Base-by-base conservation (phyloP, 495 filamentous ascomycete species). In the Thozetella sp. region DNA sequence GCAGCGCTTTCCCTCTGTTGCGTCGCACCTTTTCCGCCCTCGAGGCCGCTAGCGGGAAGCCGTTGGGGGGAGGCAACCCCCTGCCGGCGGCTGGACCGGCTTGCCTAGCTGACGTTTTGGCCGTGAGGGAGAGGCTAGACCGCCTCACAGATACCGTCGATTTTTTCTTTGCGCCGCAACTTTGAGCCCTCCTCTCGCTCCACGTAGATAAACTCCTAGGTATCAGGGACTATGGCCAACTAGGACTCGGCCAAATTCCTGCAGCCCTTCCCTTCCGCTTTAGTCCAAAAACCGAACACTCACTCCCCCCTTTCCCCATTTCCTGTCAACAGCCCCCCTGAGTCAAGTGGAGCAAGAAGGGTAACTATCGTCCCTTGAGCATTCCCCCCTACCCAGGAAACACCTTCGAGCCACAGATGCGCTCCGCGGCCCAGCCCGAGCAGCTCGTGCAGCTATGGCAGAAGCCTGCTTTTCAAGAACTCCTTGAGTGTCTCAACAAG, bases 391-490 rank as follows among this genome's bases (percentile, higher is more conserved):
- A 15, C 30, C 15, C 30, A 37, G 30, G 43, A 48, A 48, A 11
- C 43, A 48, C 43, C 43, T 10, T 20, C 30, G 51, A n/a, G 40
- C 40, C 12, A 34, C 25, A 54, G 3, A 24, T 59, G 52, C 34
- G 48, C 24, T n/a, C 23, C 17, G 61, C 58, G 13, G 48, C 51
- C 25, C 55, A 59, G 10, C 40, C 65, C 19, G 50, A 51, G 22
- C 71, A 75, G 19, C 73, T 80, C 25, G 73, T 77, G 15, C 78
- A 74, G 34, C 56, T 78, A 45, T 80, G 79, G 78, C 70, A 80
- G 68, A 78, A 72, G 60, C 79, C 79, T 23, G 53, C 72, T 13
- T 73, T 63, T 45, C 54, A 65, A 20, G 70, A 70, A 6, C 71
- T 82, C 23, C 53, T 80, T 9, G 55, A 53, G 2, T 70, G 66